Base-by-base conservation (phyloP, 75 land plant genomes). In the Picea glauca region DNA sequence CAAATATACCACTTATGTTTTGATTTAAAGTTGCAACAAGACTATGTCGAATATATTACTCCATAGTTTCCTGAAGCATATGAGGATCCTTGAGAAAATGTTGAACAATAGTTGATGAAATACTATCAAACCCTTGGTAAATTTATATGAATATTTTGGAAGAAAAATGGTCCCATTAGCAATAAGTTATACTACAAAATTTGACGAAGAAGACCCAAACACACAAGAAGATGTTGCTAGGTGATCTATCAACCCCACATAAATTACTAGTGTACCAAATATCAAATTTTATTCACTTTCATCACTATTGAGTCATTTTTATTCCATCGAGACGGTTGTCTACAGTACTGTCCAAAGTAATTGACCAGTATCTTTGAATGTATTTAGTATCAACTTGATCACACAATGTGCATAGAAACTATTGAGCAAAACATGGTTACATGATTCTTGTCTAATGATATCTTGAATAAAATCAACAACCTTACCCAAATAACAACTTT, bases 321-420 rank as follows among this genome's bases (percentile, higher is more conserved):
- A 88, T 59, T 95, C 93, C 93, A 93, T 91, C 57, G 93, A 90
- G 60, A 86, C 81, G 78, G 91, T 83, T 61, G 78, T 58, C 62
- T 89, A 81, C 46, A 86, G 86, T n/a, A 93, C 78, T 5, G 90
- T 81, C 86, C 93, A 93, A 20, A 93, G 88, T 83, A 98, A 80
- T 78, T 95, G 94, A 81, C 93, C 92, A n/a, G 95, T 91, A 70
- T 91, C 98, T 81, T 90, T 86, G 81, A 98, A 98, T 13, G 98
- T 95, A n/a, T 86, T 88, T 76, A 98, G 77, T 26, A 98, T 81
- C 57, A 91, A 79, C 80, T 90, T 90, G 74, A 95, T 77, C 54
- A 93, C 94, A 31, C 98, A 96, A 77, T 85, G 87, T 32, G 91
- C 91, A 80, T 85, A 93, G 33, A 98, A 87, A 68, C 86, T 86